Percentiles rank a stretch among this genome's conserved stretches.
phyloP scores from a whole-genome alignment of 2,329 filamentous ascomycete species.

The Scopulariopsis brevicaulis region DNA sequence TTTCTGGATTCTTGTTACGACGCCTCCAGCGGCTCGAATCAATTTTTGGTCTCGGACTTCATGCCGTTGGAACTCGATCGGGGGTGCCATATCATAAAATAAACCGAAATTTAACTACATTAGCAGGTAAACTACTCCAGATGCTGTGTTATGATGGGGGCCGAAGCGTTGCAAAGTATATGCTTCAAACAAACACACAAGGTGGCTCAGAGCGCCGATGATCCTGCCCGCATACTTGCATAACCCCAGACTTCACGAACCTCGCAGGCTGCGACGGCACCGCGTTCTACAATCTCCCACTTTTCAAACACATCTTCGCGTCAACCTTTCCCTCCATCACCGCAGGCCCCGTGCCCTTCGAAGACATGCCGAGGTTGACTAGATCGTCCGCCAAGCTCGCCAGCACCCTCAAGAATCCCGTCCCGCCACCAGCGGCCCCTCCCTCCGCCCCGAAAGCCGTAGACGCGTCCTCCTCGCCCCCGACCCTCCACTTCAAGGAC shows the following conservation, averaged over 20 bases:
- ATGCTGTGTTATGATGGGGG: background rate
- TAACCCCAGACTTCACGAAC: background rate
- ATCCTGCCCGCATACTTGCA: background rate
- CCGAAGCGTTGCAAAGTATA: background rate
- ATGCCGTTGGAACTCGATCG: too few species aligned
- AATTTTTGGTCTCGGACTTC: too few species aligned
- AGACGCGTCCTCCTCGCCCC: constrained; percentile 4
- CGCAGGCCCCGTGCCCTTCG: background rate
- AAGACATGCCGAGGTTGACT: background rate
- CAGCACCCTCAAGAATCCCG: background rate
- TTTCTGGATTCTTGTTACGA: too few species aligned
- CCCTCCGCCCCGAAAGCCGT: background rate
- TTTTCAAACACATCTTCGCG: background rate
- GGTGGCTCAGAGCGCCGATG: background rate
- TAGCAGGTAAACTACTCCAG: background rate
- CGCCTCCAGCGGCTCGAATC: too few species aligned
- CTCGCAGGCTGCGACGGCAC: background rate
- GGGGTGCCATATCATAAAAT: too few species aligned
- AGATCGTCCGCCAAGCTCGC: background rate
- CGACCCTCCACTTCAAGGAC: constrained; percentile 16
- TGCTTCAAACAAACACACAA: background rate
- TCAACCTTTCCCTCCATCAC: background rate
- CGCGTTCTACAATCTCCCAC: too few species aligned
- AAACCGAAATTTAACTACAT: background rate
- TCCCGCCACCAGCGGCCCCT: background rate